Evolutionary conservation across 2,329 filamentous ascomycete species (phyloP).

Genomic region (Calonectria fujianensis): DNA sequence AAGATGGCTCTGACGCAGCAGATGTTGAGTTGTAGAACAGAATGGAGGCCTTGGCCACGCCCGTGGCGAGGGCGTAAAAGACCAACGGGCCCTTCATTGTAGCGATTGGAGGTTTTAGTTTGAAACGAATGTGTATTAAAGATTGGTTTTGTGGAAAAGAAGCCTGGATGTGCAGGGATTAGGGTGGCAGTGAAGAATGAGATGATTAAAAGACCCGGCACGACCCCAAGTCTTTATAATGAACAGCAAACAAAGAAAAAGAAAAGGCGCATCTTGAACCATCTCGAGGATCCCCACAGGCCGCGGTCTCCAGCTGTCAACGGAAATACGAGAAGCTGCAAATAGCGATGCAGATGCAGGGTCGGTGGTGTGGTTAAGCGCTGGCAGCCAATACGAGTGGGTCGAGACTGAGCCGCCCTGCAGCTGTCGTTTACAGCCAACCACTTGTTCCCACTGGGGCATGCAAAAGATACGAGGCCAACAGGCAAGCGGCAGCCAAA

Average conservation of each 20-base stretch:
- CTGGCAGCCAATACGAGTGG: constrained; percentile 26
- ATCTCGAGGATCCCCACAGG: background rate
- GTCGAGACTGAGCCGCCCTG: constrained; percentile 18
- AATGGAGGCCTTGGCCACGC: constrained; percentile 28
- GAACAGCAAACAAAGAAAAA: background rate
- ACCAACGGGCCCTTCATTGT: constrained; percentile 39
- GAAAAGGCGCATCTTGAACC: constrained; percentile 4
- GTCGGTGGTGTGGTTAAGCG: constrained; percentile 32
- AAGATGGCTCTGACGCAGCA: background rate
- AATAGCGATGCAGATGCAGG: constrained; percentile 23
- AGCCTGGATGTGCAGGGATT: constrained; percentile 10
- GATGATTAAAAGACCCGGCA: background rate
- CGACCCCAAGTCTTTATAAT: background rate
- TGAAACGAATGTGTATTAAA: constrained; percentile 5
- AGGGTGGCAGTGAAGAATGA: background rate
- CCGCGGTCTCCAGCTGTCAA: constrained; percentile 2
- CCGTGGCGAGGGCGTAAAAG: constrained; percentile 34
- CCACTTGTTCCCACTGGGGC: constrained; percentile 2
- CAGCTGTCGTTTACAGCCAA: background rate
- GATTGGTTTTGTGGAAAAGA: background rate
- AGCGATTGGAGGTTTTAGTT: background rate
- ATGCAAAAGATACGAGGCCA: constrained; percentile 7
- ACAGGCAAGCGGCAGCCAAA: background rate
- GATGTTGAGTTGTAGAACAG: constrained; percentile 17
- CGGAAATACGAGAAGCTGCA: constrained; percentile 25